Base-by-base conservation (phyloP, 352 stramenopile species). In the Thalassiosira ordinaria region DNA sequence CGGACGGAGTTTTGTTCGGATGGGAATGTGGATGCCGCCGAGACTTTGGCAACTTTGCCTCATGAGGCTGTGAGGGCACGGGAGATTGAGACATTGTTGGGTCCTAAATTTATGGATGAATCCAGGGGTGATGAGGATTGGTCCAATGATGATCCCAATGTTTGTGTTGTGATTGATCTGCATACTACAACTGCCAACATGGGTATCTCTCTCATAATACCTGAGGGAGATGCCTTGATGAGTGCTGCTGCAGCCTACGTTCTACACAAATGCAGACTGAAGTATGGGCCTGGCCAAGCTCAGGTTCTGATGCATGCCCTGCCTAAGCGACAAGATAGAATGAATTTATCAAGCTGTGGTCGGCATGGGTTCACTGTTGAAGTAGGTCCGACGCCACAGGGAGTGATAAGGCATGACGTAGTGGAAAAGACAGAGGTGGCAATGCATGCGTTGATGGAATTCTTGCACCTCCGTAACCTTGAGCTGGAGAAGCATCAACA, bases 141-240 rank as follows among this genome's bases (percentile, higher is more conserved):
- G 13, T 39, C 46, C 13, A 35, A 69, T 35, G 20, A 11, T 8
- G 76, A 74, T 59, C 56, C 68, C 27, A 46, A 27, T 0, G 73
- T 72, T 14, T 82, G 92, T 74, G 49, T 94, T 6, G 78, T 93
- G 11, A 76, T 94, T 26, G 89, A 94, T 68, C 71, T 94, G 11
- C 89, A 94, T 65, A 89, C 86, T 0, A 93, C 89, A 0, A 94
- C 89, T 0, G 78, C 79, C 14, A 92, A 93, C 59, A 93, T 91
- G 85, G 86, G 87, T 41, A 83, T 84, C 18, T 87, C 87, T 2
- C 56, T 94, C 4, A 93, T 92, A 62, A 80, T 92, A 18, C 82
- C 79, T n/a, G 79, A 87, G 64, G 88, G 86, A 5, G 86, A 93
- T 72, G 41, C 59, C 9, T 67, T 91, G 13, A 91, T 89, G 60